These are phyloP conservation scores for Dactylellina haptotyla DNA, from an alignment of 2,329 filamentous ascomycete genomes.

Conservation along the genomic window DNA sequence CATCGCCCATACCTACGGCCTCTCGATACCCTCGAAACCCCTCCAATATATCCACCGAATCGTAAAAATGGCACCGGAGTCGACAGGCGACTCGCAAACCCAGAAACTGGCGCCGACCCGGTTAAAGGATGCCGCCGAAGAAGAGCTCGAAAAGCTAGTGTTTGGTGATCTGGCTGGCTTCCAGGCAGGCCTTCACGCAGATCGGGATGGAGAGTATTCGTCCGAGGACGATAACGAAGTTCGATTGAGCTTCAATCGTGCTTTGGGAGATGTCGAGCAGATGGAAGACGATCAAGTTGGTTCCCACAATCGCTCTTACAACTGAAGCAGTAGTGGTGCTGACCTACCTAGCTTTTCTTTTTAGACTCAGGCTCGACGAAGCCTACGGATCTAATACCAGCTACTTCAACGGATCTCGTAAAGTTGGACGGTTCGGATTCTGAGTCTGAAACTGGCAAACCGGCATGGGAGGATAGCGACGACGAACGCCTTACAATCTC, in stretches of 20 bases:
- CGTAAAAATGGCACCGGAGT: conserved; percentile 22
- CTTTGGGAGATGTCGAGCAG: conserved; percentile 44
- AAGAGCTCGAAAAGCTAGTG: conserved; percentile 85
- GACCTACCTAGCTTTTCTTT: conserved; percentile 73
- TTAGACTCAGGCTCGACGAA: conserved; percentile 73
- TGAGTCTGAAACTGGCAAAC: conserved; percentile 60
- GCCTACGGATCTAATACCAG: conserved; percentile 38
- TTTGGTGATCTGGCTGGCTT: conserved; percentile 90
- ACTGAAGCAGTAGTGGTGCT: conserved; percentile 54
- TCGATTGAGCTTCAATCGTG: conserved; percentile 58
- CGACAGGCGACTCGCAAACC: conserved; percentile 3
- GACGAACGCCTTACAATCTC: conserved; percentile 89
- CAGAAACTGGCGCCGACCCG: conserved; percentile 33
- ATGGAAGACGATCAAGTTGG: conserved; percentile 53
- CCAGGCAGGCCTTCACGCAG: conserved; percentile 74
- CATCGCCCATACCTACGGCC: not conserved
- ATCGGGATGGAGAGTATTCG: conserved; percentile 63
- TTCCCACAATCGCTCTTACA: conserved; percentile 56
- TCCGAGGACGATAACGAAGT: conserved; percentile 59
- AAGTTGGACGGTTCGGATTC: conserved; percentile 61
- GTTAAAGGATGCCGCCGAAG: conserved; percentile 83
- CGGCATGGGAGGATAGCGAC: conserved; percentile 93
- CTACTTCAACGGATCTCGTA: conserved; percentile 60
- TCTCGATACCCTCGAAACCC: conserved; percentile 16
- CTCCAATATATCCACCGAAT: not conserved